Evolutionary conservation across 2,329 filamentous ascomycete genomes (phyloP).

Genomic region (Venturiaceae sp.): DNA sequence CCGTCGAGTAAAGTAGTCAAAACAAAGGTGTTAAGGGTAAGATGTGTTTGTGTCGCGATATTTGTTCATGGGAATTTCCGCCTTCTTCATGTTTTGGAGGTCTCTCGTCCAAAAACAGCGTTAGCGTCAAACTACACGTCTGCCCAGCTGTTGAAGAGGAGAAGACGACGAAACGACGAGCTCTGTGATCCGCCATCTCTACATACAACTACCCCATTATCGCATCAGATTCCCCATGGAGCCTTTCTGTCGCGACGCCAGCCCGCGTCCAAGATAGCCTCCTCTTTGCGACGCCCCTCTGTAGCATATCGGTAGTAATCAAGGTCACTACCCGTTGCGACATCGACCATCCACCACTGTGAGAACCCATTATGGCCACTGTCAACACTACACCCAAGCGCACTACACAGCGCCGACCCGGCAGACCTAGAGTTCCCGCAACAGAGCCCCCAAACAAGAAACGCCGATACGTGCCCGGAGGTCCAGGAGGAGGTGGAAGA

Average conservation of each 20-base stretch:
- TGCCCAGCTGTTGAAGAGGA: background rate
- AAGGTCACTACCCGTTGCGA: background rate
- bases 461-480: constrained; percentile 68
- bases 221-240: background rate
- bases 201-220: background rate
- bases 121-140: background rate
- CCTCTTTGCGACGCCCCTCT: background rate
- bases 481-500: constrained; percentile 74
- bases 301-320: background rate
- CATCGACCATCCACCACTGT: background rate
- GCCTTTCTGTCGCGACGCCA: background rate
- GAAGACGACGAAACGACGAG: background rate
- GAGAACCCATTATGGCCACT: background rate
- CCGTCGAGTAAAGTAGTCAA: background rate
- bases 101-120: background rate
- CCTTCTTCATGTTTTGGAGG: background rate
- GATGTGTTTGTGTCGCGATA: too few species aligned
- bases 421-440: background rate
- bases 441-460: constrained; percentile 23
- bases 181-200: background rate
- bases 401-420: constrained; percentile 2
- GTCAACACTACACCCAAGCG: constrained; percentile 5
- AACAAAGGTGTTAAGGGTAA: background rate
- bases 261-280: background rate
- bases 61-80: background rate